Evolutionary conservation across 2,329 filamentous ascomycete species (phyloP).

Genomic region (Xylariales sp.): DNA sequence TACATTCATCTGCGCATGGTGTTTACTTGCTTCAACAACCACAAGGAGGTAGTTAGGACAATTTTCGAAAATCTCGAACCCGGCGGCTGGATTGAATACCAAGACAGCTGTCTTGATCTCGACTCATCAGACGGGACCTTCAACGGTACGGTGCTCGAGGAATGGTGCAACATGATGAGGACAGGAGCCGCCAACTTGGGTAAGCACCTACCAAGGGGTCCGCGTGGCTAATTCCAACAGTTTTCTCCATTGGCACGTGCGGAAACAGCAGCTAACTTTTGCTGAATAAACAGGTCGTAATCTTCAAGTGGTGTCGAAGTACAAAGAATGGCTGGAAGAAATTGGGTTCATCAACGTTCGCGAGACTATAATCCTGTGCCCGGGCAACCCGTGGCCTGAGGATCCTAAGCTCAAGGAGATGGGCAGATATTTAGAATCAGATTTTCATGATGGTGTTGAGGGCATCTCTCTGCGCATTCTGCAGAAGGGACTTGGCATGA

Average conservation of each 20-base stretch:
- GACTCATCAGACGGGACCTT: background rate
- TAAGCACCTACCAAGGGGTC: background rate
- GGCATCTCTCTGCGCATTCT: too few relatives aligned
- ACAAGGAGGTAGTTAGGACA: background rate
- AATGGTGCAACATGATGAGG: background rate
- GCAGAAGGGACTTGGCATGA: too few relatives aligned
- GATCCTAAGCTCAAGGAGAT: background rate
- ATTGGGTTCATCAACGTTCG: constrained; percentile 2
- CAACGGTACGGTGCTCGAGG: background rate
- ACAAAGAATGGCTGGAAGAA: constrained; percentile 2
- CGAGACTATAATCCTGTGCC: background rate
- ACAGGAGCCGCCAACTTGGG: constrained; percentile 1
- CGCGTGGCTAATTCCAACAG: too few relatives aligned
- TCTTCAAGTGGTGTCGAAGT: too few relatives aligned
- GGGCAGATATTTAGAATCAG: too few relatives aligned
- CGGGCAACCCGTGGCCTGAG: background rate
- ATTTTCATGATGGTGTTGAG: too few relatives aligned
- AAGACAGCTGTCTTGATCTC: background rate
- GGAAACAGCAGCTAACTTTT: too few relatives aligned
- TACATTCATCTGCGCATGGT: constrained; percentile 4
- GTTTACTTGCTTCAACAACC: background rate
- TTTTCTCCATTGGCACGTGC: too few relatives aligned
- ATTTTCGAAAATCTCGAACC: background rate
- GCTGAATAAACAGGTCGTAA: too few relatives aligned
- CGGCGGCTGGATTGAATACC: constrained; percentile 2